Conservation (phyloP, 2,329 filamentous ascomycete genomes). For the Aureobasidium sp. region DNA sequence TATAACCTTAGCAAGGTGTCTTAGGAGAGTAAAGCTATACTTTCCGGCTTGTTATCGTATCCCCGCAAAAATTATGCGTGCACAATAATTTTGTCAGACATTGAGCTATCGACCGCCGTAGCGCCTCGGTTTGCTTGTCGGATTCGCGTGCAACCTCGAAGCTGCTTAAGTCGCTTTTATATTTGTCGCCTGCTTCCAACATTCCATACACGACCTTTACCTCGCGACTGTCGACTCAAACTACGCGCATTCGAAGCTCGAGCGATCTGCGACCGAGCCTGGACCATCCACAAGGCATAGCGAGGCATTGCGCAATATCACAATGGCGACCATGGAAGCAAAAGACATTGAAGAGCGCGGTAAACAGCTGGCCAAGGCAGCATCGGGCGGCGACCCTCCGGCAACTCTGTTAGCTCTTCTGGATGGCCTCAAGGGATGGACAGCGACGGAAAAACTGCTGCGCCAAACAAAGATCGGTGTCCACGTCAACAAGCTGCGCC, state of each 20-base stretch:
- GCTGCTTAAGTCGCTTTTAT: background rate
- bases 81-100: too few relatives aligned
- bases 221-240: background rate
- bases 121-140: background rate
- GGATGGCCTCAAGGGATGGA: conserved; percentile 70
- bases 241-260: background rate
- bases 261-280: background rate
- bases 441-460: conserved; percentile 81
- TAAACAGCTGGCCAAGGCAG: conserved; percentile 73
- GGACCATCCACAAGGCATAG: background rate
- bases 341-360: conserved; percentile 73
- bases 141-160: background rate
- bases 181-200: background rate
- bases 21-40: too few relatives aligned
- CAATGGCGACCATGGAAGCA: conserved; percentile 56
- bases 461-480: conserved; percentile 89
- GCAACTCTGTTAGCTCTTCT: conserved; percentile 67
- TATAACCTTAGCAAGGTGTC: too few relatives aligned
- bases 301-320: background rate
- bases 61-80: too few relatives aligned
- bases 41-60: too few relatives aligned
- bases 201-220: background rate
- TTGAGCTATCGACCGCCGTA: too few relatives aligned
- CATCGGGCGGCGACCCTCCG: conserved; percentile 65
- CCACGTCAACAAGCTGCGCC: conserved; percentile 76